These are phyloP conservation scores for Solanum appendiculatum DNA, from an alignment of 257 asterid genomes.

Conservation along the genomic window DNA sequence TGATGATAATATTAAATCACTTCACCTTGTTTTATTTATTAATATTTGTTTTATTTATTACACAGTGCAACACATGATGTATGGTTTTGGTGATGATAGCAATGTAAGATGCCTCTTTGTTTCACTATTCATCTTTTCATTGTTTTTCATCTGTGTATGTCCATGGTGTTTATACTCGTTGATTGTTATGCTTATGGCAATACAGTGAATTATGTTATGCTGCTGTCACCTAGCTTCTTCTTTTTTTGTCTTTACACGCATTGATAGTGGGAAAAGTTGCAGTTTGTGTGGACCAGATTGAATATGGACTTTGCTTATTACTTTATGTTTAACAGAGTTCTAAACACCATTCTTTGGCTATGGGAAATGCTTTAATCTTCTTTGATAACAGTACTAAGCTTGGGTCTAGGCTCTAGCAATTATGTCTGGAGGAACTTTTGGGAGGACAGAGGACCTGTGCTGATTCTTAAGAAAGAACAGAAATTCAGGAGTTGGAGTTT, in stretches of 20 bases:
- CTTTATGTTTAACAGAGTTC: neutral
- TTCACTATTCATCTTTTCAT: neutral
- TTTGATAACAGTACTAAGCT: neutral
- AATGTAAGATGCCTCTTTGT: conserved; percentile 38
- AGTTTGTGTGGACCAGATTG: neutral
- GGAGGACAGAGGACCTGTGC: neutral
- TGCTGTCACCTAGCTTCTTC: neutral
- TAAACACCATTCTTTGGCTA: neutral
- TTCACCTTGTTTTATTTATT: neutral
- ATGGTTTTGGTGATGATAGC: conserved; percentile 82
- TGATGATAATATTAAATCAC: neutral
- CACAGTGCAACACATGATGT: conserved; percentile 96
- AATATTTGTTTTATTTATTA: conserved; percentile 1
- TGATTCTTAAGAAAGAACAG: neutral
- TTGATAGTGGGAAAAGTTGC: neutral
- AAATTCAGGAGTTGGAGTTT: neutral
- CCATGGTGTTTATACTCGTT: neutral
- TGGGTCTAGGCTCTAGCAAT: neutral
- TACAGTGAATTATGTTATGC: neutral
- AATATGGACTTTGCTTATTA: neutral
- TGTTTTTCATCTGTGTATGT: neutral
- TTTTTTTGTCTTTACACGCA: neutral
- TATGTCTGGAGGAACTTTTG: neutral
- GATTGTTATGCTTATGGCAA: neutral
- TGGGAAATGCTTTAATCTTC: neutral